Base-by-base conservation (phyloP, 2,329 filamentous ascomycete genomes). In the Cladosporium phlei region DNA sequence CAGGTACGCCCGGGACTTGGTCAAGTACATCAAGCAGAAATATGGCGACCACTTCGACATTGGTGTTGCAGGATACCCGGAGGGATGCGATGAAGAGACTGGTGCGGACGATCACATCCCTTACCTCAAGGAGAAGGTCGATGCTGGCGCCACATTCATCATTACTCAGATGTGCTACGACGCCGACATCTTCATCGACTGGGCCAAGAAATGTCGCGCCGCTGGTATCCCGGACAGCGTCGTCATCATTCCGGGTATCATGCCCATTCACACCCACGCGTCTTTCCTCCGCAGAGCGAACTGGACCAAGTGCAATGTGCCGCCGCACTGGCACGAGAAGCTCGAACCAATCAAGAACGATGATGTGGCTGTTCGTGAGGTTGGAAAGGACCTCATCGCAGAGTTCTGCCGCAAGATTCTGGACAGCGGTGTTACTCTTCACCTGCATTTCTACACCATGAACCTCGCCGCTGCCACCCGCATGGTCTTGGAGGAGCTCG, bases 121-220 rank as follows among this genome's bases (percentile, higher is more conserved):
- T 54, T 93, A 97, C 66, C 71, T 98, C 62, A 97, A 97, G 72
- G 86, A 97, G 68, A 98, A 98, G 73, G 84, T 97, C 25, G 93
- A 98, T 64, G 87, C 88, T 49, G 93, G 93, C 42, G 90, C 85
- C 52, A 85, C 86, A 5, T 98, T 97, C 65, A 86, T 98, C 54
- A 87, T 98, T 45, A 97, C 93, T 0, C 93, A 98, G 71, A 98
- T 98, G 93, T 97, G 97, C 71, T 98, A 98, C 73, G 91, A 98
- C 62, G 90, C 82, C 39, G 91, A 98, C 61, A 91, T 93, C 64
- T 98, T 98, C 69, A 70, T 97, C 45, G 79, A 83, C 44, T 98
- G 93, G 93, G 86, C 94, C 28, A 75, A 79, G 56, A 93, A 87
- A 65, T 89, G 91, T 49, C 85, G 90, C 39, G 88, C 83, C 43